Percentiles rank a stretch among this genome's conserved stretches.
phyloP scores from a whole-genome alignment of 257 asterid genomes.

The Solanum piurae region DNA sequence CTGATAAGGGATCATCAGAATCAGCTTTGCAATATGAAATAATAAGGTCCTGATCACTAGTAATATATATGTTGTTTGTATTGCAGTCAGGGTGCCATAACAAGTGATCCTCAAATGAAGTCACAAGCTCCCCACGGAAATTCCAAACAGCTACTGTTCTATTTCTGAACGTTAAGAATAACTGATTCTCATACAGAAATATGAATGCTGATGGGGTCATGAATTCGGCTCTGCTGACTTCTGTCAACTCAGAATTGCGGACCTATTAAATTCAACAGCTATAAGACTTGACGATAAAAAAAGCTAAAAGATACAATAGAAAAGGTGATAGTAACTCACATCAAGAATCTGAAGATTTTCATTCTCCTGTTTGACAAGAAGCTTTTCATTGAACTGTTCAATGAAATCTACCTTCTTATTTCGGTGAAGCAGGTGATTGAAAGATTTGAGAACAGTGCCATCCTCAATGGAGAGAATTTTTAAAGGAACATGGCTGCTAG shows the following conservation, averaged over 20 bases:
- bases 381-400: conserved; percentile 67
- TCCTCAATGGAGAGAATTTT: conserved; percentile 91
- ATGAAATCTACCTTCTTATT: conserved; percentile 20
- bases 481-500: conserved; percentile 66
- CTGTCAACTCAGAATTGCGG: conserved; percentile 77
- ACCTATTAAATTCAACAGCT: conserved; percentile 40
- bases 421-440: conserved; percentile 17
- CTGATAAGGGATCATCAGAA: conserved; percentile 73
- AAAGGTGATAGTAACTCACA: neutral
- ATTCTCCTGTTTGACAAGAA: conserved; percentile 48
- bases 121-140: conserved; percentile 96
- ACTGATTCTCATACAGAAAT: conserved; percentile 91
- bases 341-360: conserved; percentile 24
- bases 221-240: conserved; percentile 89
- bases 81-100: conserved; percentile 99
- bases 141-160: conserved; percentile 98
- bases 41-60: conserved; percentile 95
- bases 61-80: conserved; percentile 93
- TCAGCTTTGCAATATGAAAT: conserved; percentile 94
- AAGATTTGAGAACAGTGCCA: conserved; percentile 60
- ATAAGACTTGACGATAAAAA: neutral
- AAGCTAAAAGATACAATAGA: neutral
- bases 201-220: conserved; percentile 99
- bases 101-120: conserved; percentile 93
- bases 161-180: conserved; percentile 89